Conservation (phyloP, 306 rosid species). For the Gastrolobium bilobum region DNA sequence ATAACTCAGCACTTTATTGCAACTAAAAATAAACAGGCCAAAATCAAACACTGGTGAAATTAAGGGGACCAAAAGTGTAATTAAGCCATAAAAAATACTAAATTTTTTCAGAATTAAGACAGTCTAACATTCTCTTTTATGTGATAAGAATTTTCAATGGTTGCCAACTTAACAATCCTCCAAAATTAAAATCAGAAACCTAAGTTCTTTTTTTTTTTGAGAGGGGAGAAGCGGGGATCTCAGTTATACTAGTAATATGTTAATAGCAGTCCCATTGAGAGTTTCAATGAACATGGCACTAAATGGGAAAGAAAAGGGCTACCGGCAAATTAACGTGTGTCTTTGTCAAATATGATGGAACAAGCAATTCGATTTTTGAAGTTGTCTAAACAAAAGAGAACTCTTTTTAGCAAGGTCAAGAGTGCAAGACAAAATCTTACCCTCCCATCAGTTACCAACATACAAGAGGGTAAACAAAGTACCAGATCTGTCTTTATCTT, state of each 20-base stretch:
- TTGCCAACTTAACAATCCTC: background rate
- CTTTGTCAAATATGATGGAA: background rate
- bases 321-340: background rate
- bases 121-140: background rate
- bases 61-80: background rate
- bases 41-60: background rate
- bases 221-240: background rate
- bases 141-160: background rate
- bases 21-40: background rate
- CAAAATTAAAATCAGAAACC: background rate
- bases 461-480: background rate
- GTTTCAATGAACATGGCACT: background rate
- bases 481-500: background rate
- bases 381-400: slow-evolving; percentile 22
- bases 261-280: background rate
- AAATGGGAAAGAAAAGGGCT: slow-evolving; percentile 4
- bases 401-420: slow-evolving; percentile 11
- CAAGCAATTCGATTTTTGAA: background rate
- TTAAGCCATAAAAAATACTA: background rate
- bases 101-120: background rate
- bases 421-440: slow-evolving; percentile 24
- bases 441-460: background rate
- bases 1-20: background rate
- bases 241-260: background rate
- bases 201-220: background rate